These are phyloP conservation scores for Mytilinidion resinicola DNA, from an alignment of 495 filamentous ascomycete genomes.

Conservation along the genomic window DNA sequence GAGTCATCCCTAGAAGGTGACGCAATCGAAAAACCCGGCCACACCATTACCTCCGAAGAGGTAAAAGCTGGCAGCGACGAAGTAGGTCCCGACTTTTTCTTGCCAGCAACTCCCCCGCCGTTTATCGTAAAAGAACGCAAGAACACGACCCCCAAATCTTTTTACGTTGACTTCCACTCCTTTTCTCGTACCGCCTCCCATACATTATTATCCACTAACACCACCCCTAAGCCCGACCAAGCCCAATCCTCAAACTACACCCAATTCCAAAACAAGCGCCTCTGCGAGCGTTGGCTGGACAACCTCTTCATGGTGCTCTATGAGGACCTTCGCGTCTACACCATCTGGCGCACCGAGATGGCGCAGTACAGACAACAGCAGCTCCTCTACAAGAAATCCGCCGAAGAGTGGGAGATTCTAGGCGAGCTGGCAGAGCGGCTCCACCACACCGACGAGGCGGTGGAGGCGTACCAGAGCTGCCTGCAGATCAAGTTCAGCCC, in stretches of 20 bases:
- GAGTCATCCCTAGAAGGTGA: constrained; percentile 27
- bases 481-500: constrained; percentile 78
- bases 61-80: constrained; percentile 75
- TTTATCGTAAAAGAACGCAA: not conserved
- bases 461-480: constrained; percentile 86
- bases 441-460: constrained; percentile 80
- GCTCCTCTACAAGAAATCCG: constrained; percentile 88
- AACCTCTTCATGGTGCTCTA: constrained; percentile 99
- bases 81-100: not conserved
- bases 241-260: constrained; percentile 41
- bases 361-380: constrained; percentile 84
- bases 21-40: constrained; percentile 73
- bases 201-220: constrained; percentile 15
- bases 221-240: not conserved
- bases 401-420: constrained; percentile 97
- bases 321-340: constrained; percentile 95
- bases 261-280: constrained; percentile 86
- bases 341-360: constrained; percentile 98
- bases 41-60: constrained; percentile 73
- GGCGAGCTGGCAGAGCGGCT: constrained; percentile 87
- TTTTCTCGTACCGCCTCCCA: not conserved
- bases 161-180: not conserved
- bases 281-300: constrained; percentile 96
- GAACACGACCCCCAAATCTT: no score
- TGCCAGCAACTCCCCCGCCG: constrained; percentile 51